Conservation (phyloP, 495 filamentous ascomycete genomes). For the Diplogelasinospora grovesii region DNA sequence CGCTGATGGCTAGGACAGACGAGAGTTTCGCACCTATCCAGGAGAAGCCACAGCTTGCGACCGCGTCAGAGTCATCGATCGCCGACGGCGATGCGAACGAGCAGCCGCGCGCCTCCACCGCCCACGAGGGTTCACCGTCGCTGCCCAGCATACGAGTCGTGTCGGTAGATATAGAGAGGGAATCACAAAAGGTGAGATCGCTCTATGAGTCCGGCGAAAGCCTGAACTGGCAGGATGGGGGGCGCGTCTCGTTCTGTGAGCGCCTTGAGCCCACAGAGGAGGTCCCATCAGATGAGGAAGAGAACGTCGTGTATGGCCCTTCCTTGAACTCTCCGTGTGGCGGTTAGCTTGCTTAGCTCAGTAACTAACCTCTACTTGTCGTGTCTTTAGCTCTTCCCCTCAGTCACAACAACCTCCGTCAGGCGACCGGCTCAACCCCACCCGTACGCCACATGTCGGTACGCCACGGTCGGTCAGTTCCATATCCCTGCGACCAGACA, state of each 20-base stretch:
- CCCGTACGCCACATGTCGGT: conserved; percentile 10
- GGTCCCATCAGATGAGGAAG: conserved; percentile 43
- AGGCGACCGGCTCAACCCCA: conserved; percentile 13
- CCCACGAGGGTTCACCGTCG: conserved; percentile 13
- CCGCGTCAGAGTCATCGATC: neutral
- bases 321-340: conserved; percentile 35
- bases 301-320: conserved; percentile 48
- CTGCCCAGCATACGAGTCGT: conserved; percentile 47
- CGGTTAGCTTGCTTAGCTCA: conserved; percentile 14
- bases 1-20: conserved; percentile 6
- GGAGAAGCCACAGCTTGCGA: conserved; percentile 1
- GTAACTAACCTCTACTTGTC: neutral
- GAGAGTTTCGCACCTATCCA: neutral
- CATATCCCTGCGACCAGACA: conserved; percentile 38
- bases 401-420: conserved; percentile 7
- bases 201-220: conserved; percentile 78
- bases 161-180: conserved; percentile 75
- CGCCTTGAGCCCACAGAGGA: conserved; percentile 42
- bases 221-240: conserved; percentile 55
- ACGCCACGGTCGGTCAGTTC: conserved; percentile 32
- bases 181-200: conserved; percentile 81
- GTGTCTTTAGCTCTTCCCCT: conserved; percentile 8
- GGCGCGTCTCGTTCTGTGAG: conserved; percentile 31
- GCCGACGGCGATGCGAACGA: conserved; percentile 5
- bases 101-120: neutral